A percentile compares a stretch with the other conserved stretches of the same genome.
Conservation (phyloP, 352 stramenopile genomes). For the Phytophthora boehmeriae region DNA sequence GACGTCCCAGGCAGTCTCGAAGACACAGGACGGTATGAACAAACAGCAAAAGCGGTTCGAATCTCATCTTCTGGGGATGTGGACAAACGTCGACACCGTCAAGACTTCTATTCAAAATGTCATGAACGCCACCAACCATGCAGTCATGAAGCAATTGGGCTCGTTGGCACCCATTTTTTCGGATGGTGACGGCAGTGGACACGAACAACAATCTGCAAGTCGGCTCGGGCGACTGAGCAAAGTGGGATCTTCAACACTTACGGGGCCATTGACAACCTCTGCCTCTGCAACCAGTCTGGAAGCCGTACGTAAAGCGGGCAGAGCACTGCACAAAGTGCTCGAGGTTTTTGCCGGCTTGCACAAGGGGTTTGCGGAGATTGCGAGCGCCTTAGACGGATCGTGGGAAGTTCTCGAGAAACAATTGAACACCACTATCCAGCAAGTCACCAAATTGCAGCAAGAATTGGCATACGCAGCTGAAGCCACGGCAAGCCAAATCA, state of each 20-base stretch:
- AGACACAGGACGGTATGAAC: conserved; percentile 20
- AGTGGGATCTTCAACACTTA: conserved; percentile 26
- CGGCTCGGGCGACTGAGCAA: conserved; percentile 36
- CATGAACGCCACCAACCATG: conserved; percentile 15
- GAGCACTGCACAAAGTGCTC: conserved; percentile 36
- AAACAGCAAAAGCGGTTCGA: conserved; percentile 33
- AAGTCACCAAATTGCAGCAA: conserved; percentile 29
- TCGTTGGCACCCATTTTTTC: conserved; percentile 33
- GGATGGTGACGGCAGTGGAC: conserved; percentile 24
- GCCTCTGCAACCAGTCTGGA: conserved; percentile 23
- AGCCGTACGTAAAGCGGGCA: conserved; percentile 32
- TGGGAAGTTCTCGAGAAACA: conserved; percentile 36
- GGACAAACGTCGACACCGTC: conserved; percentile 31
- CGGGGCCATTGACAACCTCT: conserved; percentile 16
- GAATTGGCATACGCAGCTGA: conserved; percentile 36
- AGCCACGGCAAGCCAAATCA: conserved; percentile 33
- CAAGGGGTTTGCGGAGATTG: conserved; percentile 32
- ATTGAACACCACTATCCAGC: conserved; percentile 32
- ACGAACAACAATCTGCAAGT: conserved; percentile 32
- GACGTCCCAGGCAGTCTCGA: conserved; percentile 26
- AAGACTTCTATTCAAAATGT: conserved; percentile 35
- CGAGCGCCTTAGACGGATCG: conserved; percentile 28
- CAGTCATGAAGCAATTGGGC: conserved; percentile 23
- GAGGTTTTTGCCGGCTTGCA: conserved; percentile 35
- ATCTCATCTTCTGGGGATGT: conserved; percentile 33